Conservation (phyloP, 768 basidiomycete species). For the Mycena floridula region DNA sequence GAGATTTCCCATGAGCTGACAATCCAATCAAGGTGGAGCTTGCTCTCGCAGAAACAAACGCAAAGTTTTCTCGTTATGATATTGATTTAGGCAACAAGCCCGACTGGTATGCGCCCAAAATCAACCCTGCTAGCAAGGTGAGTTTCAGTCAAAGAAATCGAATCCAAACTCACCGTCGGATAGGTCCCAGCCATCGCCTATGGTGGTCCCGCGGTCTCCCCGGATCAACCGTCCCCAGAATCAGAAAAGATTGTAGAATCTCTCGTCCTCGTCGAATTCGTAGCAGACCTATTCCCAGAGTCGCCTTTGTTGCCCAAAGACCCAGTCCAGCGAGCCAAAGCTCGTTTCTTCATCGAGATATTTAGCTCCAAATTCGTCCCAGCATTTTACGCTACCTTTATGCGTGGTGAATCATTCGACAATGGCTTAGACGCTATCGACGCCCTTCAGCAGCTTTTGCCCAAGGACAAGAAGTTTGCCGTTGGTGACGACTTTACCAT, state of each 20-base stretch:
- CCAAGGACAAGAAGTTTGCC: conserved; percentile 39
- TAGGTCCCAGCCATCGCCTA: conserved; percentile 57
- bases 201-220: conserved; percentile 51
- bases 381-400: conserved; percentile 27
- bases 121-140: conserved; percentile 66
- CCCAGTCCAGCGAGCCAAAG: conserved; percentile 49
- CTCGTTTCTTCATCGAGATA: conserved; percentile 57
- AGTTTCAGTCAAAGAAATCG: no score
- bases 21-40: conserved; percentile 43
- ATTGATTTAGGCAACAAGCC: conserved; percentile 63
- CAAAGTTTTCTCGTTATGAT: conserved; percentile 43
- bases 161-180: no score
- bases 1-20: no score
- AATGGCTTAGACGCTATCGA: conserved; percentile 37
- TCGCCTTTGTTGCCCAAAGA: conserved; percentile 45
- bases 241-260: conserved; percentile 61
- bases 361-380: conserved; percentile 40
- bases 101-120: conserved; percentile 58
- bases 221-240: conserved; percentile 52
- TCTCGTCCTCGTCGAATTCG: conserved; percentile 58
- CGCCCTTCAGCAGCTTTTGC: conserved; percentile 42
- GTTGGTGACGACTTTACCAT: conserved; percentile 43
- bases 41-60: conserved; percentile 52
- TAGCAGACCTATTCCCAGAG: conserved; percentile 52
- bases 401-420: conserved; percentile 33